Evolutionary conservation across 768 basidiomycete genomes (phyloP).

Genomic region (Holtermannia corniformis): DNA sequence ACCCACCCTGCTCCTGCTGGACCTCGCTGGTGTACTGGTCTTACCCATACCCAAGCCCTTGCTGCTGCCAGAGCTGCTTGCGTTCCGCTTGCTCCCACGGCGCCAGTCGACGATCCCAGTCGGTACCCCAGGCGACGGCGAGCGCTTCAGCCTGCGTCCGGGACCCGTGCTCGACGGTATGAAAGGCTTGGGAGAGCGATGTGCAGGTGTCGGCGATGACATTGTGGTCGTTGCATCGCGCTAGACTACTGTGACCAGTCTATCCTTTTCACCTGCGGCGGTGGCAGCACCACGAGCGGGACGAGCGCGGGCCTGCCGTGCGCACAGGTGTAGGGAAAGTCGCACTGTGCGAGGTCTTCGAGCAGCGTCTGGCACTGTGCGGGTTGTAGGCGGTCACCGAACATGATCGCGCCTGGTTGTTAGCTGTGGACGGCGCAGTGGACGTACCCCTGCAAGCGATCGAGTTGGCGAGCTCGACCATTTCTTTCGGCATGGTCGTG

Average conservation of each 20-base stretch:
- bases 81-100: no score
- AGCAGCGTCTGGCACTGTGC: conserved; percentile 66
- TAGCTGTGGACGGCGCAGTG: conserved; percentile 1
- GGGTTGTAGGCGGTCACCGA: conserved; percentile 66
- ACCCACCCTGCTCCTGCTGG: no score
- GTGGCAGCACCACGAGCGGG: conserved; percentile 40
- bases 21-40: no score
- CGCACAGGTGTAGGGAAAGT: conserved; percentile 90
- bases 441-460: conserved; percentile 84
- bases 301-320: conserved; percentile 69
- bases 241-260: not conserved
- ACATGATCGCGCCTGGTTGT: conserved; percentile 83
- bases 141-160: no score
- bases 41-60: no score
- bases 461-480: conserved; percentile 80
- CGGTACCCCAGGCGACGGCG: no score
- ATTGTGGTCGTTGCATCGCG: not conserved
- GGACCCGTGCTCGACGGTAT: no score
- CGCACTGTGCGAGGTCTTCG: conserved; percentile 56
- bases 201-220: no score
- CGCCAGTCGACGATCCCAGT: no score
- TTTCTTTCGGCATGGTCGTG: conserved; percentile 58
- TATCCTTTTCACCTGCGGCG: not conserved
- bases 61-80: no score
- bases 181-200: no score